These are phyloP conservation scores for Cicer chorassanicum DNA, from an alignment of 306 rosid genomes.

Conservation along the genomic window DNA sequence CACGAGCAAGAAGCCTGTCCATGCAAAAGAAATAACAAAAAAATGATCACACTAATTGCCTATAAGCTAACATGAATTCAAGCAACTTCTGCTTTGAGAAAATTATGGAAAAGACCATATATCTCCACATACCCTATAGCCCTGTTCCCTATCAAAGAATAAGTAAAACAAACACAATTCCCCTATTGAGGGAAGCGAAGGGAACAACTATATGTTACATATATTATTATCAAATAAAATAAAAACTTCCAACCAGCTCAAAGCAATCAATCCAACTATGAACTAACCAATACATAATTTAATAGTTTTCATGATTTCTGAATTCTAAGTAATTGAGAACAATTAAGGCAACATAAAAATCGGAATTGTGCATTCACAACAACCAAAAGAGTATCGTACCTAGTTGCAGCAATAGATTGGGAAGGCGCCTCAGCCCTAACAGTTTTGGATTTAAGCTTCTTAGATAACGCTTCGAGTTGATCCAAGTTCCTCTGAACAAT, in stretches of 20 bases:
- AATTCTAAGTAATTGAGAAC: conserved; percentile 17
- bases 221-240: background rate
- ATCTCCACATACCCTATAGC: background rate
- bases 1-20: conserved; percentile 93
- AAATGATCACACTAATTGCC: conserved; percentile 3
- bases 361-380: background rate
- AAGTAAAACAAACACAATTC: background rate
- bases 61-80: background rate
- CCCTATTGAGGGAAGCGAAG: background rate
- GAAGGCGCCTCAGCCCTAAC: conserved; percentile 86
- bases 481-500: conserved; percentile 85
- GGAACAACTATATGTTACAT: background rate
- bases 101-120: background rate
- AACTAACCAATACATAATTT: conserved; percentile 1
- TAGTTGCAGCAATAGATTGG: conserved; percentile 91
- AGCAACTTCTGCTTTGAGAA: conserved; percentile 23
- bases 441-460: conserved; percentile 96
- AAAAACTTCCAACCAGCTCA: background rate
- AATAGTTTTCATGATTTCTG: background rate
- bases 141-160: background rate
- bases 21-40: conserved; percentile 24
- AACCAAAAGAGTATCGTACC: conserved; percentile 71
- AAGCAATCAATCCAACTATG: conserved; percentile 21
- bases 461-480: conserved; percentile 92
- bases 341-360: background rate